A percentile compares a stretch with the other conserved stretches of the same genome.
Evolutionary conservation across 2,329 filamentous ascomycete species (phyloP).

Genomic region (Penicillium sp.): DNA sequence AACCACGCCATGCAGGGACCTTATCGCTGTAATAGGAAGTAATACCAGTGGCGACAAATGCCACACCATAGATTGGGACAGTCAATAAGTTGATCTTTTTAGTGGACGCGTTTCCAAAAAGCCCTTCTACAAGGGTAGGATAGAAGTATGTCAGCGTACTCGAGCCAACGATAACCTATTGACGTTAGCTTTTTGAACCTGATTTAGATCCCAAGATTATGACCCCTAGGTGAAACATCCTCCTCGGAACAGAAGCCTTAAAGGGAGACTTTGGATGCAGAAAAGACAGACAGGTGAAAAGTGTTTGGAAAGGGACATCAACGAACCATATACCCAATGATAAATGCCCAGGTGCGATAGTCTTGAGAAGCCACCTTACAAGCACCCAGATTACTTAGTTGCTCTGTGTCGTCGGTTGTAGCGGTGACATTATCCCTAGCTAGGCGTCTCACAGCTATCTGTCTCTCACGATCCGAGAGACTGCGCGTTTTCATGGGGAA

Average conservation of each 20-base stretch:
- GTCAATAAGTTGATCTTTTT: slow-evolving; percentile 26
- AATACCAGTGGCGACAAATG: slow-evolving; percentile 54
- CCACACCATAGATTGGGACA: slow-evolving; percentile 58
- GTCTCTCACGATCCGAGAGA: not conserved
- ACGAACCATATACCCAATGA: slow-evolving; percentile 46
- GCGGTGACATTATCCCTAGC: not conserved
- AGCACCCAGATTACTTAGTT: slow-evolving; percentile 18
- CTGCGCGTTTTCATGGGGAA: not conserved
- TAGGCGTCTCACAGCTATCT: slow-evolving; percentile 1
- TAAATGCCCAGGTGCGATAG: slow-evolving; percentile 47
- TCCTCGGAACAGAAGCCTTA: not conserved
- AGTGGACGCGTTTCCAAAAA: slow-evolving; percentile 28
- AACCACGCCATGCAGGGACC: slow-evolving; percentile 50
- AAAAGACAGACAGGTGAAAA: not conserved
- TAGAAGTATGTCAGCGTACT: slow-evolving; percentile 35
- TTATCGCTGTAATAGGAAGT: slow-evolving; percentile 55
- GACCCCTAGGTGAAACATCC: not conserved
- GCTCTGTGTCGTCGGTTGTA: not conserved
- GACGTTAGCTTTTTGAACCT: too few species aligned
- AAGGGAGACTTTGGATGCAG: not conserved
- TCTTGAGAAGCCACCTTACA: slow-evolving; percentile 18
- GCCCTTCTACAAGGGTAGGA: slow-evolving; percentile 29
- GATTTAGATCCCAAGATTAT: too few species aligned
- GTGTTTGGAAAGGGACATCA: not conserved
- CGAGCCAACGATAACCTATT: slow-evolving; percentile 40